These are phyloP conservation scores for Cladophialophora psammophila DNA, from an alignment of 2,329 filamentous ascomycete genomes.

Conservation along the genomic window DNA sequence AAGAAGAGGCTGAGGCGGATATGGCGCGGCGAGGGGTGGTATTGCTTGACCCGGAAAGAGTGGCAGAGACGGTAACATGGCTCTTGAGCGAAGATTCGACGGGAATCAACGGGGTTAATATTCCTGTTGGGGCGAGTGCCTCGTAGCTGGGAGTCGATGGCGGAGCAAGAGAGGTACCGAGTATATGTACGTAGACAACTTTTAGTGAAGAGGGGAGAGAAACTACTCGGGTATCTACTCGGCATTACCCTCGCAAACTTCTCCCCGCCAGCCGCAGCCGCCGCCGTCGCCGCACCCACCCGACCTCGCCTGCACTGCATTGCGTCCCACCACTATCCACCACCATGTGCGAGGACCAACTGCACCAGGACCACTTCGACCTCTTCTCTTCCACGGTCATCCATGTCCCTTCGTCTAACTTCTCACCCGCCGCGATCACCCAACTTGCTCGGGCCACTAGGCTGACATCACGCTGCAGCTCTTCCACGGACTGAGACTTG, in stretches of 20 bases:
- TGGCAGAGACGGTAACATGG: constrained; percentile 24
- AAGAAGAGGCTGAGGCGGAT: constrained; percentile 27
- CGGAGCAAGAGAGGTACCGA: not conserved
- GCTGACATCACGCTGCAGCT: constrained; percentile 27
- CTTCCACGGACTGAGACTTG: constrained; percentile 13
- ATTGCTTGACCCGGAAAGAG: constrained; percentile 23
- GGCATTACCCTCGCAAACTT: not conserved
- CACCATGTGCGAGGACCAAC: not conserved
- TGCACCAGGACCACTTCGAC: not conserved
- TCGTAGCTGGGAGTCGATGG: not conserved
- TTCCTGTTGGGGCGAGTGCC: constrained; percentile 24
- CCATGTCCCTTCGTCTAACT: not conserved
- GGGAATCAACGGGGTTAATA: constrained; percentile 23
- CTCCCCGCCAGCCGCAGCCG: constrained; percentile 4
- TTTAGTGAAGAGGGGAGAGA: too few relatives aligned
- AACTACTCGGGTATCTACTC: too few relatives aligned
- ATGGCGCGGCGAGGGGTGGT: constrained; percentile 25
- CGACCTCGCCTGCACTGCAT: too few relatives aligned
- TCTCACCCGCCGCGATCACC: not conserved
- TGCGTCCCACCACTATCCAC: constrained; percentile 6
- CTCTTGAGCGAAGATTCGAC: constrained; percentile 21
- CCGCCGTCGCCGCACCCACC: not conserved
- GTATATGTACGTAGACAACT: not conserved
- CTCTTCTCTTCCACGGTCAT: not conserved
- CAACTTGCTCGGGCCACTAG: not conserved